phyloP scores from a whole-genome alignment of 2,329 filamentous ascomycete genomes.

The Aspergillus vadensis region DNA sequence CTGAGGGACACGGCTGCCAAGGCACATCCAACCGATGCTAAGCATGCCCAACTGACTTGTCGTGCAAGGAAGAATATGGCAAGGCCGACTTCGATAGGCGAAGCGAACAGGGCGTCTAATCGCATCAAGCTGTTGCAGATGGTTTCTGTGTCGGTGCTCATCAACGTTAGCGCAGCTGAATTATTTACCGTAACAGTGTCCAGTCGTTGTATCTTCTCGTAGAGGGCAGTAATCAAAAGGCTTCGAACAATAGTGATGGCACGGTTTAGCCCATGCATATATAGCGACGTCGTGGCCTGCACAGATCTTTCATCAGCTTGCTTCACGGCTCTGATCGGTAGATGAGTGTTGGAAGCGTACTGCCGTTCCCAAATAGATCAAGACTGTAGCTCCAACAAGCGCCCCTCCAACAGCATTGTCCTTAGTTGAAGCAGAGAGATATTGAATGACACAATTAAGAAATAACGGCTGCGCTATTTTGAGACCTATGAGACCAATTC shows the following conservation, averaged over 20 bases:
- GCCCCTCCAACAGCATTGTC: not conserved
- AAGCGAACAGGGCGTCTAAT: not conserved
- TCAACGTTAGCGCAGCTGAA: not conserved
- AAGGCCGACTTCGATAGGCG: not conserved
- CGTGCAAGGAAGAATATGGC: not conserved
- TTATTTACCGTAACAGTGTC: not conserved
- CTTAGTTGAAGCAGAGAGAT: not conserved
- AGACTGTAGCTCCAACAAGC: not conserved
- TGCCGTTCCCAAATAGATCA: not conserved
- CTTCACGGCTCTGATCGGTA: not conserved
- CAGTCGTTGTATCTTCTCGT: not conserved
- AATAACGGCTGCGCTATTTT: not conserved
- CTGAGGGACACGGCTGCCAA: not conserved
- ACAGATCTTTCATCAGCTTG: not conserved
- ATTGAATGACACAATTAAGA: not conserved
- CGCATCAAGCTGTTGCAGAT: not conserved
- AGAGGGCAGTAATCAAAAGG: not conserved
- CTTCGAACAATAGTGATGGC: not conserved
- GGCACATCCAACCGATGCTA: not conserved
- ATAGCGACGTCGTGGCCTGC: not conserved
- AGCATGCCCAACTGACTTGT: not conserved
- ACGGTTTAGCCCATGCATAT: not conserved
- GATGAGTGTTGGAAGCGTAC: not conserved
- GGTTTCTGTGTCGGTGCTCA: not conserved
- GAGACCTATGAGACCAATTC: not conserved